A percentile compares a stretch with the other conserved stretches of the same genome.
Conservation (phyloP, 2,329 filamentous ascomycete genomes). For the Dactylellina parvicollis region DNA sequence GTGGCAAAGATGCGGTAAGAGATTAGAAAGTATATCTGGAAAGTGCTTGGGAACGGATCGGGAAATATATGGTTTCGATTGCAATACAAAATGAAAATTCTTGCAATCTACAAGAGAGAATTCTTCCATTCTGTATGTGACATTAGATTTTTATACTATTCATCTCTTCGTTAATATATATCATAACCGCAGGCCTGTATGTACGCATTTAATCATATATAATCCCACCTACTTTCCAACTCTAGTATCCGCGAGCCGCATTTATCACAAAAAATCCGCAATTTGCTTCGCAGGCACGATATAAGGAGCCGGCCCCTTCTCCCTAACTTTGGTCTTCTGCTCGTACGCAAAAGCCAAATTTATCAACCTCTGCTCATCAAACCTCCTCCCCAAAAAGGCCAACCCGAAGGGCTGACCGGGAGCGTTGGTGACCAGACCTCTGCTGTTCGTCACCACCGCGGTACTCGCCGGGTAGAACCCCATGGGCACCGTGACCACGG, state of each 20-base stretch:
- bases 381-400: conserved; percentile 28
- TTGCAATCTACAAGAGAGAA: no score
- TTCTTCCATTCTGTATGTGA: no score
- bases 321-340: conserved; percentile 41
- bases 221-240: background rate
- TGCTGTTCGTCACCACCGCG: background rate
- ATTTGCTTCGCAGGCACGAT: conserved; percentile 24
- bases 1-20: no score
- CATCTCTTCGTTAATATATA: no score
- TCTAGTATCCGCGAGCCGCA: no score
- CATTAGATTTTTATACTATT: no score
- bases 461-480: conserved; percentile 29
- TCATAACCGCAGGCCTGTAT: no score
- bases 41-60: no score
- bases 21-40: no score
- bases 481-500: conserved; percentile 36
- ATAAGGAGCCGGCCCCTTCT: conserved; percentile 28
- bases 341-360: conserved; percentile 44
- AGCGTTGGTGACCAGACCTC: conserved; percentile 23
- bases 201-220: background rate
- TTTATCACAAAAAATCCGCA: conserved; percentile 28
- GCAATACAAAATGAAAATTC: no score
- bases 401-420: conserved; percentile 35
- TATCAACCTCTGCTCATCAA: conserved; percentile 40
- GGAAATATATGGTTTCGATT: no score